Conservation (phyloP, 1,284 basidiomycete genomes). For the Ceratobasidium sp. region DNA sequence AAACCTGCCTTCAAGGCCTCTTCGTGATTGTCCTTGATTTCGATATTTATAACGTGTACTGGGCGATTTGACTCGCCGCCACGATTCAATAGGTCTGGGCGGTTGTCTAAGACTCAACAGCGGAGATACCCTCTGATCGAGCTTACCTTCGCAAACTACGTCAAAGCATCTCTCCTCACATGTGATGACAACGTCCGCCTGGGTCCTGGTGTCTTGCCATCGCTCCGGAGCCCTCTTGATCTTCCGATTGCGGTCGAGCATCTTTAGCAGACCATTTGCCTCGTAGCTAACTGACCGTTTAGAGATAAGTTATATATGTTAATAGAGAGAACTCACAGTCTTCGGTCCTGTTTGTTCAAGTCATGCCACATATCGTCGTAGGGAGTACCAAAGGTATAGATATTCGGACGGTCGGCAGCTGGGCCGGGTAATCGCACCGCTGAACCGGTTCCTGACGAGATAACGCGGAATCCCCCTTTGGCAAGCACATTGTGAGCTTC, state of each 20-base stretch:
- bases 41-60: slow-evolving; percentile 97
- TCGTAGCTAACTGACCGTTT: slow-evolving; percentile 73
- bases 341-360: slow-evolving; percentile 86
- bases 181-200: slow-evolving; percentile 97
- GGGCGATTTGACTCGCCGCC: slow-evolving; percentile 94
- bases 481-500: slow-evolving; percentile 94
- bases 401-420: slow-evolving; percentile 97
- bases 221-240: slow-evolving; percentile 95
- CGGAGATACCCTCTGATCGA: slow-evolving; percentile 15
- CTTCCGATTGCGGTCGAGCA: slow-evolving; percentile 96
- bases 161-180: slow-evolving; percentile 99
- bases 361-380: slow-evolving; percentile 98
- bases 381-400: slow-evolving; percentile 98
- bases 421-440: slow-evolving; percentile 96
- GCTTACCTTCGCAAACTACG: slow-evolving; percentile 95
- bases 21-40: slow-evolving; percentile 99
- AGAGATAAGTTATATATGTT: neutral
- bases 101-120: slow-evolving; percentile 40
- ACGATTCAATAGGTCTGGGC: slow-evolving; percentile 84
- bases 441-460: slow-evolving; percentile 96
- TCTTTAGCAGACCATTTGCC: slow-evolving; percentile 96
- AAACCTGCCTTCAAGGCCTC: slow-evolving; percentile 96
- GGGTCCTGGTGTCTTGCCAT: slow-evolving; percentile 91
- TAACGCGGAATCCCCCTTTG: slow-evolving; percentile 91
- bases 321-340: slow-evolving; percentile 71